Conservation (phyloP, 371 early-diverging fungal species). For the Circinella minor region DNA sequence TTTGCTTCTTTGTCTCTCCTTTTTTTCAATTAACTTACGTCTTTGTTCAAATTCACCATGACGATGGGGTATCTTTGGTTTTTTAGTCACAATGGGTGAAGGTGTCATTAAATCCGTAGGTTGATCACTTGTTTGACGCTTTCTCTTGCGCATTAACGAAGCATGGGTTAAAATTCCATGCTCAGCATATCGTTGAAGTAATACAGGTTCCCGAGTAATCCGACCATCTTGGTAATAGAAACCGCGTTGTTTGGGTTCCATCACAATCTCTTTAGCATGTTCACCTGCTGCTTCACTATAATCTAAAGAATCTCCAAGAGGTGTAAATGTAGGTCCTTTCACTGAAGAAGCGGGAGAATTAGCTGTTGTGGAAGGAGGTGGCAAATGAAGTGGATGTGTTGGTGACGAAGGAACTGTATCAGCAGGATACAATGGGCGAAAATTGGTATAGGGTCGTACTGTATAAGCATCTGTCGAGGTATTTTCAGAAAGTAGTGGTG, state of each 20-base stretch:
- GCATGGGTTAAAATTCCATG: slow-evolving; percentile 51
- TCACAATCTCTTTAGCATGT: slow-evolving; percentile 21
- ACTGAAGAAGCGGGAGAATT: not conserved
- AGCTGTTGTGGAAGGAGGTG: not conserved
- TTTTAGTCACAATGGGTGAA: slow-evolving; percentile 34
- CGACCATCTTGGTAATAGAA: slow-evolving; percentile 53
- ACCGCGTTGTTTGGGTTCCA: slow-evolving; percentile 50
- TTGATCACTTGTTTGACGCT: slow-evolving; percentile 38
- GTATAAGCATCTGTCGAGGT: slow-evolving; percentile 35
- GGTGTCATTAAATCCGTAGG: slow-evolving; percentile 27
- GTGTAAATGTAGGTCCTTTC: not conserved
- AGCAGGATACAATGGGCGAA: slow-evolving; percentile 32
- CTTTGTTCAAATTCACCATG: slow-evolving; percentile 56
- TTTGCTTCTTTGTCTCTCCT: not conserved
- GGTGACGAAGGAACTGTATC: slow-evolving; percentile 1
- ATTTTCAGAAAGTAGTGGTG: slow-evolving; percentile 15
- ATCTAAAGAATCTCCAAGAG: not conserved
- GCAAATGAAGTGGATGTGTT: slow-evolving; percentile 1
- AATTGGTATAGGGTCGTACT: slow-evolving; percentile 39
- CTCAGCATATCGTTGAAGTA: slow-evolving; percentile 50
- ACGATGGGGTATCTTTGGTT: slow-evolving; percentile 55
- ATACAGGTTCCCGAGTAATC: slow-evolving; percentile 42
- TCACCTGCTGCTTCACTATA: not conserved
- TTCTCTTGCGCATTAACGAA: slow-evolving; percentile 48
- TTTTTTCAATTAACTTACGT: slow-evolving; percentile 35